Base-by-base conservation (phyloP, 73 alveolate species). In the Stentor roeselii region DNA sequence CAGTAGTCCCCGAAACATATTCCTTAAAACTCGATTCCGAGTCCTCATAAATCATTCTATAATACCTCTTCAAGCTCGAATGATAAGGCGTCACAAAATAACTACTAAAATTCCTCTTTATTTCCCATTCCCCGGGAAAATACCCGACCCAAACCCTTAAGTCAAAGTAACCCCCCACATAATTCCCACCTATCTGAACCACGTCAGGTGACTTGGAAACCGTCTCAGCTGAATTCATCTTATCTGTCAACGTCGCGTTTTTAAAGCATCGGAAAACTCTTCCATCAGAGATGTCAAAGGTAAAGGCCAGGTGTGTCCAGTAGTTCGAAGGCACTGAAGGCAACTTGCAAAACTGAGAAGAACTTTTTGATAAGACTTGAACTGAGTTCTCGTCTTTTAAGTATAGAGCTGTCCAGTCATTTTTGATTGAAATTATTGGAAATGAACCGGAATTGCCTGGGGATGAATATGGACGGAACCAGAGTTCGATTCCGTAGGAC, bases 81-180 rank as follows among this genome's bases (percentile, higher is more conserved):
- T 36, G 80, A 2, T 21, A 67, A 0, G 80, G 37, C 11, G 80
- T 27, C 27, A n/a, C 34, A 21, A 67, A 34, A 67, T 67, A 67
- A 2, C 14, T 15, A 2, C 21, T 0, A n/a, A 67, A 21, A 67
- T 67, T 21, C 34, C 34, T 67, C n/a, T 21, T n/a, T 1, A 67
- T 32, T 1, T 67, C 37, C 0, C 27, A 21, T 67, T 67, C 41
- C 0, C 42, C 34, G 15, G 27, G 11, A 21, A n/a, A 21, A 1
- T 67, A 15, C 41, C 42, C 42, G 14, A 67, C 27, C 80, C 80
- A 67, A 67, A 67, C n/a, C 37, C 80, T 67, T n/a, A 67, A 67
- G 41, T 67, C 80, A 67, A 67, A 32, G 41, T 27, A 11, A 2
- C 34, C 34, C 41, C 80, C 80, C 14, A 27, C 37, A 34, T 30